Conservation (phyloP, 23 red algal species). For the Gracilariopsis chorda region DNA sequence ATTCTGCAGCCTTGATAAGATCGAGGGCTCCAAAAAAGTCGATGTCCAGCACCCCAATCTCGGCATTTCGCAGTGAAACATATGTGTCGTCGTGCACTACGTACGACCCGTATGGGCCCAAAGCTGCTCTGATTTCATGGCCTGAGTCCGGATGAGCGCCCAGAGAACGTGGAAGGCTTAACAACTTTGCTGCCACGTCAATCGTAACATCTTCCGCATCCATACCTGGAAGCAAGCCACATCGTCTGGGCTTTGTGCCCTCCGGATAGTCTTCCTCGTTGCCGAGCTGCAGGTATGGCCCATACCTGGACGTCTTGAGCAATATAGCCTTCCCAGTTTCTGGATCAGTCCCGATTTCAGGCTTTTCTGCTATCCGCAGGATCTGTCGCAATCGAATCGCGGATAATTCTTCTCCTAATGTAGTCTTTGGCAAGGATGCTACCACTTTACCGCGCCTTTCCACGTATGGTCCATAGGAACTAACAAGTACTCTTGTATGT, state of each 20-base stretch:
- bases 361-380: conserved; percentile 46
- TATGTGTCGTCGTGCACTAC: conserved; percentile 42
- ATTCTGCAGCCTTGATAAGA: conserved; percentile 12
- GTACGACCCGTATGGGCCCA: conserved; percentile 88
- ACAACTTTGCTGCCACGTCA: conserved; percentile 56
- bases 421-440: conserved; percentile 61
- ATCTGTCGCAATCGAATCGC: conserved; percentile 46
- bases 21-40: conserved; percentile 19
- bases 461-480: conserved; percentile 93
- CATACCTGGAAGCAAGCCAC: conserved; percentile 61
- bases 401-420: conserved; percentile 83
- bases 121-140: conserved; percentile 61
- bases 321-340: conserved; percentile 53
- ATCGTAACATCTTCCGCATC: conserved; percentile 59
- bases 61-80: conserved; percentile 39
- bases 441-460: conserved; percentile 37
- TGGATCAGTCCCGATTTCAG: conserved; percentile 80
- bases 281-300: conserved; percentile 91
- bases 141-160: conserved; percentile 79
- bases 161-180: conserved; percentile 84
- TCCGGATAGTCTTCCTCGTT: conserved; percentile 39
- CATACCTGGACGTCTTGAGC: conserved; percentile 75
- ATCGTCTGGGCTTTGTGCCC: conserved; percentile 62
- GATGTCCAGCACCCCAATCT: conserved; percentile 26
- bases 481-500: conserved; percentile 66